A percentile compares a stretch with the other conserved stretches of the same genome.
Evolutionary conservation across 1,284 basidiomycete genomes (phyloP).

Genomic region (Meira miltonrushii): DNA sequence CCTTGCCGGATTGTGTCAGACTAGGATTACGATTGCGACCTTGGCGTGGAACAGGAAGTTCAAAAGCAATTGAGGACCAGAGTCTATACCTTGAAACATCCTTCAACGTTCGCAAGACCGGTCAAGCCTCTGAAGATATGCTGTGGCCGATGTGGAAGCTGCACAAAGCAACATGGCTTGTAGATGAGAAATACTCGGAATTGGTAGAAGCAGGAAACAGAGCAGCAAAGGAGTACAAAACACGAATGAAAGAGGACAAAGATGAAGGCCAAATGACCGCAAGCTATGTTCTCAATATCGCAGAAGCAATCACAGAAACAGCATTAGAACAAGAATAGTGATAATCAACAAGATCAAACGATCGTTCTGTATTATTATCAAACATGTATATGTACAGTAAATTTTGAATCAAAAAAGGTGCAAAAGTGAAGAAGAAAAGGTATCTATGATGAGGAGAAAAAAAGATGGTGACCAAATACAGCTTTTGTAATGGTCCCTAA

Average conservation of each 20-base stretch:
- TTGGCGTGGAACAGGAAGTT: constrained; percentile 10
- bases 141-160: background rate
- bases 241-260: constrained; percentile 8
- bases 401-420: too few species aligned
- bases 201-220: background rate
- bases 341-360: too few species aligned
- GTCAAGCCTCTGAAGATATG: too few species aligned
- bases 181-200: background rate
- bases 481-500: too few species aligned
- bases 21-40: background rate
- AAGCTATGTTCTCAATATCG: background rate
- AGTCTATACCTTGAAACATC: constrained; percentile 7
- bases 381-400: too few species aligned
- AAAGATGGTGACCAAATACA: too few species aligned
- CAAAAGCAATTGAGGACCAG: constrained; percentile 13
- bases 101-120: background rate
- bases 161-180: background rate
- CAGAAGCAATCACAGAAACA: background rate
- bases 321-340: background rate
- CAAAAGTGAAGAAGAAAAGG: too few species aligned
- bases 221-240: constrained; percentile 1
- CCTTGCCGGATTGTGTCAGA: background rate
- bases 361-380: too few species aligned
- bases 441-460: too few species aligned
- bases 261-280: background rate